Evolutionary conservation across 2,329 filamentous ascomycete species (phyloP), one percentile per base, ranked within the genome.

Genomic region (Ceratocystiopsis minuta): DNA sequence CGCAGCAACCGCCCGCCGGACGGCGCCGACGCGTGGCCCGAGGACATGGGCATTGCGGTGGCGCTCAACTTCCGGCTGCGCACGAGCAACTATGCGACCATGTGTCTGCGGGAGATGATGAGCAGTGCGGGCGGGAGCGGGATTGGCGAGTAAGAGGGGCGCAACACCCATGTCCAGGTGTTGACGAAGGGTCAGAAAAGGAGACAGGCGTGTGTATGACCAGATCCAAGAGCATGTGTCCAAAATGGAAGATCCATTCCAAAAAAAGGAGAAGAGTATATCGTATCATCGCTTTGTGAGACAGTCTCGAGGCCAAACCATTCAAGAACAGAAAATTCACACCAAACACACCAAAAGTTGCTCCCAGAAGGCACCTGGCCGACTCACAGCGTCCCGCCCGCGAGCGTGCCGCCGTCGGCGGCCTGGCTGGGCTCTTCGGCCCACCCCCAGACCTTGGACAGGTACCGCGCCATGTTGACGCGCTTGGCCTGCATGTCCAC

Each of bases 401-500:
- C 42, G 24, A 44, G 39, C 14, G 43, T 36, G 36, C 39, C 39
- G 16, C 36, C 39, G 28, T 49, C 46, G 34, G 42, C 24, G 6
- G 40, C 20, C 12, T 42, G 38, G 32, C 39, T 46, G n/a, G 40
- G 34, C 34, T 37, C 41, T 38, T 55, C 55, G 49, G 90, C 78
- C 90, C 90, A 98, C 45, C 87, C 90, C 90, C 90, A 98, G 36
- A 98, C 90, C 53, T 90, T 86, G 46, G 79, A 77, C 45, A 98
- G 71, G 61, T 95, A 98, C 54, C 86, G 82, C 50, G 76, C 76
- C 87, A 98, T 96, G 61, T 96, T 96, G 57, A 98, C 90, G 52
- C 90, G 84, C 68, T 95, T 96, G 42, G 75, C 70, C 54, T 80
- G 80, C 84, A 96, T 96, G 55, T 98, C 90, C 36, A 84, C 67